phyloP scores from a whole-genome alignment of 305 asterid species.

The Fraxinus baroniana region DNA sequence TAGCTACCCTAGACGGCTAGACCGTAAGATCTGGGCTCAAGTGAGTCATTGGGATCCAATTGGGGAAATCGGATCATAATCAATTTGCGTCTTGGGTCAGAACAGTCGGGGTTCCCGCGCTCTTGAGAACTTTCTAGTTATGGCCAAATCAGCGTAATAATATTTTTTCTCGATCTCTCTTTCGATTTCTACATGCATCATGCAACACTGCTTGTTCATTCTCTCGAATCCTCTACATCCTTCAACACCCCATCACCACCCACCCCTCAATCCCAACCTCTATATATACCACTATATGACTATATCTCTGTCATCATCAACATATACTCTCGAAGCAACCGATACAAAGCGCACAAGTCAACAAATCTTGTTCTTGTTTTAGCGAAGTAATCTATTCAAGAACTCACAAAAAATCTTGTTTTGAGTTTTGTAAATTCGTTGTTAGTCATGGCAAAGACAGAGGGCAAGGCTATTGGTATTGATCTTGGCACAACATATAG shows the following conservation, averaged over 20 bases:
- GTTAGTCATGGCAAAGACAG: slow-evolving; percentile 1
- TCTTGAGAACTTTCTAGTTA: not conserved
- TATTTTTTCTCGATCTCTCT: not conserved
- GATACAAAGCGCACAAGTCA: not conserved
- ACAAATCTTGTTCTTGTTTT: not conserved
- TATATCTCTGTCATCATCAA: not conserved
- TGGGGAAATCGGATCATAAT: not conserved
- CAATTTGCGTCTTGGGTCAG: not conserved
- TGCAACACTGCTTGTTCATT: not conserved
- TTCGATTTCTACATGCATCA: not conserved
- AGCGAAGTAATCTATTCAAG: not conserved
- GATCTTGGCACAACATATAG: slow-evolving; percentile 18
- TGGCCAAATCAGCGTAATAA: not conserved
- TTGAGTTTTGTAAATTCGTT: not conserved
- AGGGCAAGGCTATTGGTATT: slow-evolving; percentile 14
- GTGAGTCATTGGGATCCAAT: not conserved
- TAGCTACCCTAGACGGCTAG: no score
- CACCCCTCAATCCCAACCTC: not conserved
- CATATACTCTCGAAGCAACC: not conserved
- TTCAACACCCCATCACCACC: not conserved
- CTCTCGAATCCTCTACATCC: slow-evolving; percentile 2
- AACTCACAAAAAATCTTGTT: not conserved
- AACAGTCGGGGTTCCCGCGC: not conserved
- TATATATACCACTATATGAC: not conserved
- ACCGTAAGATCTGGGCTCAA: not conserved